Evolutionary conservation across 768 basidiomycete genomes (phyloP).

Genomic region (Xerocomellus dryophilus): DNA sequence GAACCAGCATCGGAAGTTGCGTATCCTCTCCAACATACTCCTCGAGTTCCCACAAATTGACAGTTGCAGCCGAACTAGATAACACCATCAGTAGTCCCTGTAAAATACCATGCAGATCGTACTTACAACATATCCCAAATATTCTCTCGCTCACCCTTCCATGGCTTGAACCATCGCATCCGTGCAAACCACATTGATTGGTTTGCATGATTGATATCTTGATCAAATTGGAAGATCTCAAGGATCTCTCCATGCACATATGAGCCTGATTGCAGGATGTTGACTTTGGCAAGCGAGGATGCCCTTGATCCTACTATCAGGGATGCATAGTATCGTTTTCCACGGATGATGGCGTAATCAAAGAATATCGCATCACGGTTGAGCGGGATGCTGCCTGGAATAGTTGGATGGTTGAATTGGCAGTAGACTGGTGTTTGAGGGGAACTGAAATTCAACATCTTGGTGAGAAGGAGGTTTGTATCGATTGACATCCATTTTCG

Average conservation of each 20-base stretch:
- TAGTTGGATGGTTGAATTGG: not conserved
- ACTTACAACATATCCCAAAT: not conserved
- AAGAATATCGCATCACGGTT: not conserved
- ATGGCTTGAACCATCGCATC: not conserved
- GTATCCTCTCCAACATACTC: not conserved
- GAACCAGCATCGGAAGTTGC: not conserved
- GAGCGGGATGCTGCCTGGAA: not conserved
- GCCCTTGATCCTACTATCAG: not conserved
- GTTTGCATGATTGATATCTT: not conserved
- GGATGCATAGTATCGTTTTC: not conserved
- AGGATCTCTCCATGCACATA: not conserved
- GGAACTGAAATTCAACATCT: not conserved
- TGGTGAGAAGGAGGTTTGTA: not conserved
- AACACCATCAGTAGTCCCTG: too few species aligned
- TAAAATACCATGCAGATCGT: too few species aligned
- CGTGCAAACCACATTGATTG: not conserved
- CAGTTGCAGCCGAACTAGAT: not conserved
- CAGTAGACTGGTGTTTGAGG: not conserved
- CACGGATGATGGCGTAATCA: not conserved
- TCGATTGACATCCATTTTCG: not conserved
- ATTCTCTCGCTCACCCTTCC: not conserved
- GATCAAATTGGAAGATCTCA: not conserved
- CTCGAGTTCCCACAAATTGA: not conserved
- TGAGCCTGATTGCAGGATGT: too few species aligned
- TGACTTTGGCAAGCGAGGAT: not conserved